Base-by-base conservation (phyloP, 2,329 filamentous ascomycete genomes). In the Colletotrichum coccodes region DNA sequence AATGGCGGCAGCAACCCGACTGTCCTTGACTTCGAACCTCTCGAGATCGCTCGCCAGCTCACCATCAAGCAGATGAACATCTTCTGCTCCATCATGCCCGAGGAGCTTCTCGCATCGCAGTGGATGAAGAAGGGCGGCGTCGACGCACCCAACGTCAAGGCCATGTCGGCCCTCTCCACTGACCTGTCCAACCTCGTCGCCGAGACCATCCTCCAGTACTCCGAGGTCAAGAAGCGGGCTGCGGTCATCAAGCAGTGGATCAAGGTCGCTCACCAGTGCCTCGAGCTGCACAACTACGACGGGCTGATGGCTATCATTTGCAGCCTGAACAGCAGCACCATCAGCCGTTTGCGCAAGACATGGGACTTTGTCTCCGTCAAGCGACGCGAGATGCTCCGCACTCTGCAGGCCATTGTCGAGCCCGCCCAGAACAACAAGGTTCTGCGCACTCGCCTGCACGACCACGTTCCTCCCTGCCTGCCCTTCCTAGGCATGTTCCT, bases 291-390 rank as follows among this genome's bases (percentile, higher is more conserved):
- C 82, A 99, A 99, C 82, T 99, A 98, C 75, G 95, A 99, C 76
- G 94, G 94, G 0, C 83, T 99, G 12, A 98, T 98, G 94, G 94
- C 96, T 8, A 97, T 99, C 74, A 94, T 97, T 75, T 98, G 95
- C 84, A 95, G 93, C 11, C 82, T 99, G 56, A 97, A 97, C 80
- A 95, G 93, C 65, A 97, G 95, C 18, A 95, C 94, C 74, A 95
- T 99, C 73, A 90, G 90, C 62, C 93, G 96, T 23, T 85, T 99
- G 9, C 93, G 92, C 77, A 92, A 91, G 76, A 99, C 96, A 0
- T 99, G 96, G 96, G 96, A 98, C 62, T 79, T 91, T 14, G 90
- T 99, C 11, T 95, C 94, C 6, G 86, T 87, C 50, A 98, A 94
- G 84, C 94, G 94, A 57, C 95, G 94, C 77, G 89, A 91, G 63